Evolutionary conservation across 257 asterid species (phyloP).

Genomic region (Scutellaria baicalensis): DNA sequence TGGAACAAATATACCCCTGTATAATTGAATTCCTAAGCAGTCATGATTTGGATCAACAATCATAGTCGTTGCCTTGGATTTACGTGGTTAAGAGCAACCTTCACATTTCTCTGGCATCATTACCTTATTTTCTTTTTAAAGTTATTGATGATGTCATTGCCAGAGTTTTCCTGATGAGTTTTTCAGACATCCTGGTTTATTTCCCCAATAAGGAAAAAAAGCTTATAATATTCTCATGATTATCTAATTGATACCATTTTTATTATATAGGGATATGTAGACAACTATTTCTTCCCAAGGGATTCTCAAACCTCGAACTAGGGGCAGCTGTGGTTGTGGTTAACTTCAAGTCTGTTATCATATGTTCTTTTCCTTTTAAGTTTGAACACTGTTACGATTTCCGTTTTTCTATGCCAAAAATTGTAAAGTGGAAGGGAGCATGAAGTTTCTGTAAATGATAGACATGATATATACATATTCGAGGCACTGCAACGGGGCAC

Average conservation of each 20-base stretch:
- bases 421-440: constrained; percentile 12
- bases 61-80: neutral
- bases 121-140: neutral
- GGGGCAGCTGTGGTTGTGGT: neutral
- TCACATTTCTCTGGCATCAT: neutral
- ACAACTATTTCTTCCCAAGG: neutral
- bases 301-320: neutral
- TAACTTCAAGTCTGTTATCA: neutral
- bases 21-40: constrained; percentile 57
- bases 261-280: constrained; percentile 3
- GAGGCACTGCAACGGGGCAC: neutral
- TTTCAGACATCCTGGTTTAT: neutral
- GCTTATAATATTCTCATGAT: neutral
- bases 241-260: neutral
- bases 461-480: neutral
- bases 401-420: neutral
- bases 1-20: constrained; percentile 65
- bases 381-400: neutral
- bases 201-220: neutral
- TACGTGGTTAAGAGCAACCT: constrained; percentile 3
- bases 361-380: neutral
- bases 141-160: neutral
- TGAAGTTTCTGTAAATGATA: constrained; percentile 12
- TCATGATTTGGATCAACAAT: constrained; percentile 32
- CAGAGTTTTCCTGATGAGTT: constrained; percentile 19